Evolutionary conservation across 805 yeast genomes (phyloP).

Genomic region (Yamadazyma phyllophila): DNA sequence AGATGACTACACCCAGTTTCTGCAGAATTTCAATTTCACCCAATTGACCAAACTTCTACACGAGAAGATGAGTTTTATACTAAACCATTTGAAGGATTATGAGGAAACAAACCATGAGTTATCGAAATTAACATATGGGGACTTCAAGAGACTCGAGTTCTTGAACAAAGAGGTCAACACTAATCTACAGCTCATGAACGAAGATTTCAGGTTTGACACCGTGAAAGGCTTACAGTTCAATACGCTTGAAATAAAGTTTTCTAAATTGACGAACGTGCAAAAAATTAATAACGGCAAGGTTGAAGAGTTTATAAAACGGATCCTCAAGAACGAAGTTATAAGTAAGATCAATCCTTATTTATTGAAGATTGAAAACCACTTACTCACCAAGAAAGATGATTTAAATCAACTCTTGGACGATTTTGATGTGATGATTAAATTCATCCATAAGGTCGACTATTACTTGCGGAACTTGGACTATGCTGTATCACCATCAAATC

Average conservation of each 20-base stretch:
- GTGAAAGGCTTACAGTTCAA: slow-evolving; percentile 7
- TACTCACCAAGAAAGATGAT: slow-evolving; percentile 1
- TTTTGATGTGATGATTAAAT: slow-evolving; percentile 11
- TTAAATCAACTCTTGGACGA: slow-evolving; percentile 9
- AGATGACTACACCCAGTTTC: neutral
- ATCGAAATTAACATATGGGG: slow-evolving; percentile 9
- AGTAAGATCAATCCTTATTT: slow-evolving; percentile 8
- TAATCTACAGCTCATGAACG: slow-evolving; percentile 7
- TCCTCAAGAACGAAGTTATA: slow-evolving; percentile 5
- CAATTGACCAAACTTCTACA: slow-evolving; percentile 2
- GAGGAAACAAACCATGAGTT: slow-evolving; percentile 8
- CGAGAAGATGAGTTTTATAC: neutral
- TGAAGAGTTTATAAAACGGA: slow-evolving; percentile 2
- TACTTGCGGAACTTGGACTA: slow-evolving; percentile 10
- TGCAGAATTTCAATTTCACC: neutral
- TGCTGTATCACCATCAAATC: slow-evolving; percentile 10
- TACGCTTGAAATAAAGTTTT: slow-evolving; percentile 7
- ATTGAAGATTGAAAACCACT: slow-evolving; percentile 7
- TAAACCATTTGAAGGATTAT: slow-evolving; percentile 6
- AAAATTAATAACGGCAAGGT: neutral
- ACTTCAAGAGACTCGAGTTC: slow-evolving; percentile 8
- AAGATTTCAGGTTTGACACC: slow-evolving; percentile 1
- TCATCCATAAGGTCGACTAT: slow-evolving; percentile 13
- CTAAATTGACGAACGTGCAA: slow-evolving; percentile 4
- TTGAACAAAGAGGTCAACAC: slow-evolving; percentile 3